Percentiles rank a stretch among this genome's conserved stretches.
phyloP scores from a whole-genome alignment of 2,329 filamentous ascomycete genomes.

The Geosmithia flava region DNA sequence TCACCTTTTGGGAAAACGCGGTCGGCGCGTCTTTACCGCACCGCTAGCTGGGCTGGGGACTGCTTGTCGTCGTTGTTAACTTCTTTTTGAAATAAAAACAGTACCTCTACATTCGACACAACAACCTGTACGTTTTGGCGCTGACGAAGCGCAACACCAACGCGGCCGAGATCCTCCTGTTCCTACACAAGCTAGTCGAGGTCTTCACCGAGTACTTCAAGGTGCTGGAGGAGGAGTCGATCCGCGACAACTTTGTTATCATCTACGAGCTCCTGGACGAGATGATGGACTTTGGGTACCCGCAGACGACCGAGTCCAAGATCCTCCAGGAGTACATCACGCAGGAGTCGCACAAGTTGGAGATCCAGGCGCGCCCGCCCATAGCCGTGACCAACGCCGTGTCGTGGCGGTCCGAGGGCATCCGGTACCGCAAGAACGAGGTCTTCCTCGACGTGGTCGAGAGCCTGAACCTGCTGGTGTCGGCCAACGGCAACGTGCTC shows the following conservation, averaged over 20 bases:
- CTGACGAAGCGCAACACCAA: conserved; percentile 98
- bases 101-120: conserved; percentile 99
- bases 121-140: conserved; percentile 96
- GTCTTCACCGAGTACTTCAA: conserved; percentile 99
- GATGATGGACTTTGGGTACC: conserved; percentile 99
- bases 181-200: conserved; percentile 95
- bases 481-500: conserved; percentile 85
- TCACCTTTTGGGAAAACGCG: not conserved
- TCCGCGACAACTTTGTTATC: conserved; percentile 97
- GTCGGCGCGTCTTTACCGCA: not conserved
- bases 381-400: conserved; percentile 98
- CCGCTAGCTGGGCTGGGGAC: too few relatives aligned
- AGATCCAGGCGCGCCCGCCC: conserved; percentile 88
- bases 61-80: not conserved
- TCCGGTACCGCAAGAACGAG: conserved; percentile 97
- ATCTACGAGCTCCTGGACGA: conserved; percentile 98
- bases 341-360: conserved; percentile 96
- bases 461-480: conserved; percentile 90
- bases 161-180: conserved; percentile 94
- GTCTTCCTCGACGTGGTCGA: conserved; percentile 97
- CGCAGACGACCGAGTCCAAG: conserved; percentile 96
- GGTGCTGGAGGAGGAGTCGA: conserved; percentile 94
- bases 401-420: conserved; percentile 95
- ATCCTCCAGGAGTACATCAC: conserved; percentile 99
- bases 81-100: conserved; percentile 17